A percentile compares a stretch with the other conserved stretches of the same genome.
Evolutionary conservation across 2,329 filamentous ascomycete species (phyloP).

Genomic region (Pseudogymnoascus sp.): DNA sequence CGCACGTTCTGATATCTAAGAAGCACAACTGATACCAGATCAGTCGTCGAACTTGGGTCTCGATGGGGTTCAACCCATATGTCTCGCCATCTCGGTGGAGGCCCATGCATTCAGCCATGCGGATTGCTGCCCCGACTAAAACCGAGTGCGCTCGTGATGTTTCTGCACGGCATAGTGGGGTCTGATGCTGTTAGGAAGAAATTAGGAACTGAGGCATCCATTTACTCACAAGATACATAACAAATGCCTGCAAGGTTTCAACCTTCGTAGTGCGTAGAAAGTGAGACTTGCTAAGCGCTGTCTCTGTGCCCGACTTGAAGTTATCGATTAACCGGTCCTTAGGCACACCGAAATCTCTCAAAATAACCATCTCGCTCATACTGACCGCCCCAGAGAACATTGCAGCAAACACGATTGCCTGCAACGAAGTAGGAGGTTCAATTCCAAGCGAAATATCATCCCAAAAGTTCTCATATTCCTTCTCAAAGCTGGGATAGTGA

Average conservation of each 20-base stretch:
- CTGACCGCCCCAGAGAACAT: constrained; percentile 65
- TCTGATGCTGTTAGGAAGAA: constrained; percentile 35
- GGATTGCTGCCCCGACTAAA: constrained; percentile 63
- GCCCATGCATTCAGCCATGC: constrained; percentile 72
- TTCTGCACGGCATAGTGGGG: constrained; percentile 65
- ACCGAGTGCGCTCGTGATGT: constrained; percentile 69
- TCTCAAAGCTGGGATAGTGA: constrained; percentile 60
- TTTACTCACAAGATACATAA: constrained; percentile 63
- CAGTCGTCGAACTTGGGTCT: constrained; percentile 64
- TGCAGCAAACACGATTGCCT: constrained; percentile 63
- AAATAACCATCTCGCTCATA: constrained; percentile 49
- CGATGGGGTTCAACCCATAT: constrained; percentile 60
- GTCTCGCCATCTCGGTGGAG: constrained; percentile 64
- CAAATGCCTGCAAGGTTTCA: constrained; percentile 70
- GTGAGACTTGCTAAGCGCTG: constrained; percentile 61
- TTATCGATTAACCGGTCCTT: constrained; percentile 55
- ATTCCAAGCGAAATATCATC: constrained; percentile 50
- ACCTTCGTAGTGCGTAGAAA: constrained; percentile 65
- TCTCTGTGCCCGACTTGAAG: constrained; percentile 61
- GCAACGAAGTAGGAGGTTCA: constrained; percentile 58
- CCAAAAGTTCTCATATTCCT: constrained; percentile 61
- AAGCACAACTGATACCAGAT: constrained; percentile 76
- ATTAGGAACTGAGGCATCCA: neutral
- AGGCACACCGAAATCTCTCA: constrained; percentile 48
- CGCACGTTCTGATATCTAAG: constrained; percentile 67